Conservation (phyloP, 1,139 yeast genomes). For the Yamadazyma trypodendri region DNA sequence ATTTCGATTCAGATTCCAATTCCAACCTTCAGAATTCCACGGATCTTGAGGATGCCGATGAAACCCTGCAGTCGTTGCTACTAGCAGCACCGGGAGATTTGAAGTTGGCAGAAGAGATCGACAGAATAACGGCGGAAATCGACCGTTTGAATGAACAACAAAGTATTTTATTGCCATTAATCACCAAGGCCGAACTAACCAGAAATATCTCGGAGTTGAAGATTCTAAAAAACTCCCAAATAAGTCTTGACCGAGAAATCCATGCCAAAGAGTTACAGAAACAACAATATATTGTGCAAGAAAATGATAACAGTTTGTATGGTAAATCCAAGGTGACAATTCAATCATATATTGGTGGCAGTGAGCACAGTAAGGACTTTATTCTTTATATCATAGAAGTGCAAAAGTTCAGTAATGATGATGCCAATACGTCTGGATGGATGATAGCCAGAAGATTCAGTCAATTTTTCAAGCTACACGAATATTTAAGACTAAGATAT, state of each 20-base stretch:
- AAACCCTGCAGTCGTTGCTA: conserved; percentile 24
- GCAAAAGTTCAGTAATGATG: conserved; percentile 50
- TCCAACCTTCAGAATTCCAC: conserved; percentile 11
- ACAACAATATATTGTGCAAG: conserved; percentile 82
- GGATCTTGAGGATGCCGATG: conserved; percentile 13
- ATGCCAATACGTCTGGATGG: conserved; percentile 72
- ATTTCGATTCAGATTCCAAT: conserved; percentile 21
- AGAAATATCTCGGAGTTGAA: conserved; percentile 70
- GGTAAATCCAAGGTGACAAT: conserved; percentile 68
- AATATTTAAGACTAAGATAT: conserved; percentile 56
- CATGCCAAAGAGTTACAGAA: conserved; percentile 68
- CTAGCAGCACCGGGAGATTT: conserved; percentile 71
- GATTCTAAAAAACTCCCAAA: conserved; percentile 63
- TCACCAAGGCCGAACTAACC: conserved; percentile 79
- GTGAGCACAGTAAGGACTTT: conserved; percentile 58
- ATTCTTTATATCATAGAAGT: conserved; percentile 77
- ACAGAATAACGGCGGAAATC: conserved; percentile 55
- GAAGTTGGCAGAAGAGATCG: conserved; percentile 66
- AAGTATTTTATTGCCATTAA: conserved; percentile 60
- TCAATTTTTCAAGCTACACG: conserved; percentile 74
- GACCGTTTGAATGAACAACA: conserved; percentile 62
- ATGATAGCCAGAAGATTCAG: conserved; percentile 84
- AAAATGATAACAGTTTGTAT: conserved; percentile 73
- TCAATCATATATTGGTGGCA: conserved; percentile 62
- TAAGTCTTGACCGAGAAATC: conserved; percentile 67